Evolutionary conservation across 768 basidiomycete genomes (phyloP), one percentile per base, ranked within the genome.

Genomic region (Royoungia palumana): DNA sequence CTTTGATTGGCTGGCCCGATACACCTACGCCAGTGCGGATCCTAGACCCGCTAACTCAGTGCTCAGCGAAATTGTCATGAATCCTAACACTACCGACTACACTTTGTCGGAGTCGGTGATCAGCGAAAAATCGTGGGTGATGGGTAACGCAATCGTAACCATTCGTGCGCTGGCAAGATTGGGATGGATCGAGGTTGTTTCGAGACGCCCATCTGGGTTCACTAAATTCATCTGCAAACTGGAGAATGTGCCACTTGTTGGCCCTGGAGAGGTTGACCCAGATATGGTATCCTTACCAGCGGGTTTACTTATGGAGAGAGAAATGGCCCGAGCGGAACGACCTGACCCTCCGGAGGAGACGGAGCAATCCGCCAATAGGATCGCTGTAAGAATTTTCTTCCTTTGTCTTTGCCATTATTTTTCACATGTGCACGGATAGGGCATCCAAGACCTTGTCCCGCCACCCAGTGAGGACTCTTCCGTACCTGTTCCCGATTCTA

Each of bases 1-100:
- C 68, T 94, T 98, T 62, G 96, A 99, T 65, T 98, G 94, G 93
- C 76, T 99, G 16, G 87, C 92, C 10, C 78, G 96, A 16, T 96
- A 96, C 64, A 87, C 95, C 0, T 97, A 94, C 59, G 92, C 86
- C 13, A 93, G 87, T 59, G 92, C 93, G 14, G 94, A 96, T 62
- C 94, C 95, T 1, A 81, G 89, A 14, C 92, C 95, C 2, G 81
- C 92, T 1, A 78, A 75, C 27, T 91, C 90, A 1, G 75, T 85
- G 43, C 76, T 97, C 46, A 81, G 78, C 53, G 87, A 94, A 30
- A 81, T 94, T 44, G 76, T 95, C 43, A 84, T 86, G 78, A 81
- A 79, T 41, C 75, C 81, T 2, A 68, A 68, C 41, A 59, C 55
- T 27, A 58, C 65, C 37, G 47, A 58, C 38, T n/a, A 51, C 28